Evolutionary conservation across 2,329 filamentous ascomycete species (phyloP).

Genomic region (Rhytidhysteron rufulum): DNA sequence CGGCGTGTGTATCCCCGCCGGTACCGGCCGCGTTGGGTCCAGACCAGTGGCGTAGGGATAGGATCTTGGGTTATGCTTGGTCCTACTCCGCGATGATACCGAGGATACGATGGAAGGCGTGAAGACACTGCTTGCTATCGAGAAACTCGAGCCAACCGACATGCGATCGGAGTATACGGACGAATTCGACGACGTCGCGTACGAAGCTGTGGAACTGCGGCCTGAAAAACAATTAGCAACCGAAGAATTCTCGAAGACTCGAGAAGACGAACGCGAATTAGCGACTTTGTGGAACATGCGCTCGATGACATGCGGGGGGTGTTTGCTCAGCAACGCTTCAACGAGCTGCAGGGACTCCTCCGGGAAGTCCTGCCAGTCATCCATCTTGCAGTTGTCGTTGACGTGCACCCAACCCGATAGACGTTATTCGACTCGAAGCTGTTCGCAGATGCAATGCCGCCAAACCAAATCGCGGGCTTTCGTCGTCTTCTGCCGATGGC

Average conservation of each 20-base stretch:
- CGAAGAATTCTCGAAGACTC: background rate
- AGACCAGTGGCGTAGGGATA: constrained; percentile 24
- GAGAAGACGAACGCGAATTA: constrained; percentile 27
- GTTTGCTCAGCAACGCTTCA: constrained; percentile 31
- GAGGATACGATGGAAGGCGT: constrained; percentile 25
- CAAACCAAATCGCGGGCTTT: background rate
- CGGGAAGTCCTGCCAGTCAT: constrained; percentile 31
- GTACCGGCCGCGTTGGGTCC: constrained; percentile 29
- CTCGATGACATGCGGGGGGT: constrained; percentile 33
- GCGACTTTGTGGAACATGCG: constrained; percentile 34
- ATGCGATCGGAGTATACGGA: constrained; percentile 11
- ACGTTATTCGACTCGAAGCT: constrained; percentile 8
- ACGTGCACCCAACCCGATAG: constrained; percentile 8
- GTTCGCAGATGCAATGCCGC: background rate
- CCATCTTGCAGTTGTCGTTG: constrained; percentile 20
- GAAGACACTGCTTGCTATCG: constrained; percentile 25
- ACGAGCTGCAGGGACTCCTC: constrained; percentile 36
- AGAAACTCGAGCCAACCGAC: constrained; percentile 31
- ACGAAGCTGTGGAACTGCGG: constrained; percentile 28
- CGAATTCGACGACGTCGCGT: constrained; percentile 23
- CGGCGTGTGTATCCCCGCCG: constrained; percentile 21
- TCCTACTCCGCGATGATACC: constrained; percentile 18
- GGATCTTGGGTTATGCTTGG: constrained; percentile 29
- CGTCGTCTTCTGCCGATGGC: background rate
- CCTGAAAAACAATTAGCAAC: constrained; percentile 21